Conservation (phyloP, 116 monocot species). For the Dioscorea cayenensis region DNA sequence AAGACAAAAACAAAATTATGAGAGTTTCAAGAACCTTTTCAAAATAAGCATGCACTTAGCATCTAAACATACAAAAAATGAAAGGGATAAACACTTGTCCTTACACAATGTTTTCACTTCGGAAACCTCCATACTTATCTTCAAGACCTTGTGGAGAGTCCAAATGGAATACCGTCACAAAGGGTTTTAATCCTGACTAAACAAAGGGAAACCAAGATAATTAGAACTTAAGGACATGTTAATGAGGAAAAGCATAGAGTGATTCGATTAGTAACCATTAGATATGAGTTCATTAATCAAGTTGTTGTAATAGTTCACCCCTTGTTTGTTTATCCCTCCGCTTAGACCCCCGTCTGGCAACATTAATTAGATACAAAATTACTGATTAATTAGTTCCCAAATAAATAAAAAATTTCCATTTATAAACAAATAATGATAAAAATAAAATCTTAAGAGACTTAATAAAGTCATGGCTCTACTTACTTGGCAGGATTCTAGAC, state of each 20-base stretch:
- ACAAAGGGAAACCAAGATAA: background rate
- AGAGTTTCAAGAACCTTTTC: too few species aligned
- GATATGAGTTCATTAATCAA: background rate
- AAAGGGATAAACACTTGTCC: background rate
- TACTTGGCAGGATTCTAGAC: constrained; percentile 16
- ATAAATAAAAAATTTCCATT: too few species aligned
- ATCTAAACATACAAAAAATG: too few species aligned
- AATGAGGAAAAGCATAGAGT: background rate
- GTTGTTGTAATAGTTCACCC: background rate
- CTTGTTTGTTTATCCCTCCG: background rate
- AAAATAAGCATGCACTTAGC: too few species aligned
- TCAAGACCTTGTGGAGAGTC: constrained; percentile 46
- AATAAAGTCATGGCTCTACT: background rate
- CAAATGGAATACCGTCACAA: constrained; percentile 36
- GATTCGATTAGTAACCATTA: background rate
- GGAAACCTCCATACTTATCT: constrained; percentile 35
- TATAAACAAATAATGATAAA: too few species aligned
- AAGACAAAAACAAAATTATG: too few species aligned
- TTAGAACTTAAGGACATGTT: too few species aligned
- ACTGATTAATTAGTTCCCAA: too few species aligned
- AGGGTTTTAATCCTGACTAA: constrained; percentile 29
- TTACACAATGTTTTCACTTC: constrained; percentile 30
- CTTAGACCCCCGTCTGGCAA: background rate
- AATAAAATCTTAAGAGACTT: too few species aligned
- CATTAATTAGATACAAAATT: too few species aligned